Base-by-base conservation (phyloP, 345 rosid species). In the Hibiscus tridactylites region DNA sequence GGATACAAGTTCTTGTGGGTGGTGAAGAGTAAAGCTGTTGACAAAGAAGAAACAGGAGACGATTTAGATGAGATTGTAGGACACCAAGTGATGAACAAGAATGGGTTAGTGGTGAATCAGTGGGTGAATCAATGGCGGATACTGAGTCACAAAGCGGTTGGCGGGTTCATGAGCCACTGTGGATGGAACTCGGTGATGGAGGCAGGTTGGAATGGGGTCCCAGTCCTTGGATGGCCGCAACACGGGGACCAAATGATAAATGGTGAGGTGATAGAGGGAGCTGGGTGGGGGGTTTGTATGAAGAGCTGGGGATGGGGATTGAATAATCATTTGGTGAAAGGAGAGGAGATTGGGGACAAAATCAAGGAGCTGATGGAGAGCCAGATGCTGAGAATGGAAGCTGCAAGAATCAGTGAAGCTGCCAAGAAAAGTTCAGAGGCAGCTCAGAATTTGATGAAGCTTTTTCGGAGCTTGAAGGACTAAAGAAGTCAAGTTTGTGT, bases 141-240 rank as follows among this genome's bases (percentile, higher is more conserved):
- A 29, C 81, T 87, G 33, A 68, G 75, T 5, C 82, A 80, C 46
- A 65, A 73, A 0, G 76, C 85, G 0, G 39, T 82, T 0, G 82
- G 83, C 17, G 83, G 84, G 19, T 82, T 82, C 53, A 39, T 85
- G 9, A 65, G 75, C 11, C 83, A 80, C 6, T 71, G 83, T 9
- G 83, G 86, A 7, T 80, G 86, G 86, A 80, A 86, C 72, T 86
- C 90, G 12, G 78, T 78, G 65, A 37, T 65, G 28, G 90, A 86
- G 75, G 83, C 84, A 1, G 79, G 80, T 4, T 61, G 76, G 79
- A 57, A 57, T 42, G 87, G 87, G 2, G 75, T 83, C 24, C 78
- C 69, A 0, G 16, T 85, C 65, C 73, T 85, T 19, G 85, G 80
- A 4, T 83, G 87, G 87, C 83, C 87, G 0, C 75, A 63, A 11